Conservation (phyloP, 768 basidiomycete species). For the Melanogaster broomeanus region DNA sequence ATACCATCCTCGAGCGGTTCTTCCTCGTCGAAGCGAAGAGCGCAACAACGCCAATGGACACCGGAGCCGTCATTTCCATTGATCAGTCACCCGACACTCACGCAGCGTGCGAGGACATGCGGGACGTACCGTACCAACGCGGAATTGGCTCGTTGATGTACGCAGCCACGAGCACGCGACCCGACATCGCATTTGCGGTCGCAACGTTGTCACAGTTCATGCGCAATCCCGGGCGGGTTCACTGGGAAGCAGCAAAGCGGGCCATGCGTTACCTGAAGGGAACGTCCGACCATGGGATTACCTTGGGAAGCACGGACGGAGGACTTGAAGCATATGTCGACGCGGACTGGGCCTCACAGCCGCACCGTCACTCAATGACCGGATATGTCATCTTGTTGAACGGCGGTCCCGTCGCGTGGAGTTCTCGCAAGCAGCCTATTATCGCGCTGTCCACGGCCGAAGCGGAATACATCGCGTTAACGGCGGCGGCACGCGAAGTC, state of each 20-base stretch:
- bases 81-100: not conserved
- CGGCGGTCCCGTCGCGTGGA: constrained; percentile 36
- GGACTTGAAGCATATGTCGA: no score
- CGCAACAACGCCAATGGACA: not conserved
- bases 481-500: constrained; percentile 34
- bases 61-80: not conserved
- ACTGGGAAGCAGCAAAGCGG: not conserved
- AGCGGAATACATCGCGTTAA: constrained; percentile 44
- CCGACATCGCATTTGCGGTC: not conserved
- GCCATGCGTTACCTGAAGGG: not conserved
- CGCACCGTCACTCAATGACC: no score
- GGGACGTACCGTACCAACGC: not conserved
- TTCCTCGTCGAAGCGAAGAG: not conserved
- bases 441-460: constrained; percentile 43
- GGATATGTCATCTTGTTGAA: no score
- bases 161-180: not conserved
- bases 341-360: no score
- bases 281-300: no score
- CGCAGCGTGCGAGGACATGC: not conserved
- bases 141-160: not conserved
- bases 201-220: not conserved
- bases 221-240: not conserved
- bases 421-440: constrained; percentile 38
- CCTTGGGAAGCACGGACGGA: no score
- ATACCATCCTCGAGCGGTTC: not conserved